Base-by-base conservation (phyloP, 2,329 filamentous ascomycete species). In the Botryotinia convoluta region DNA sequence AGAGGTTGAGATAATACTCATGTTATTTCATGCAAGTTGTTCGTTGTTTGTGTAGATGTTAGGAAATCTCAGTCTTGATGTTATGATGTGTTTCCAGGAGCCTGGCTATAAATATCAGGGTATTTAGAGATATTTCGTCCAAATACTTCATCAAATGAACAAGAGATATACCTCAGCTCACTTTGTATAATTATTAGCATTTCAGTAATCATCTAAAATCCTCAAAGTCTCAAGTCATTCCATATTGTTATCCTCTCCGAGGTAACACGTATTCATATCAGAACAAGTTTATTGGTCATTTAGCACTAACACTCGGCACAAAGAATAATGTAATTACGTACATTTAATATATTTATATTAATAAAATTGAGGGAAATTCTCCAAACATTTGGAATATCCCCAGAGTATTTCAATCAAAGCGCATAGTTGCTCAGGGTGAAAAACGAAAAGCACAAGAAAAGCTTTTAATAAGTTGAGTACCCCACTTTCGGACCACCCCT, bases 91-190 rank as follows among this genome's bases (percentile, higher is more conserved):
- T 45, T 45, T 22, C 20, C 20, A 26, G 22, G 10, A n/a, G 48
- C 26, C 4, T 26, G 12, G 22, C 5, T 5, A 1, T 51, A 26
- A 2, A 51, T 12, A 14, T 2, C 0, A n/a, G 48, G 1, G 4
- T 10, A 12, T 14, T 26, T n/a, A 5, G 22, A 9, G 48, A 10
- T 45, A 5, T 51, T n/a, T n/a, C 22, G 22, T 5, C 0, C 8
- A 26, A 5, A 26, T 4, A 26, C 48, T 51, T 10, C 22, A 26
- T 26, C 3, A n/a, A 51, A 51, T 51, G 22, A 51, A 12, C 10
- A 0, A n/a, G 26, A 2, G 10, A 45, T 1, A 45, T 4, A 3
- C 20, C 20, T 45, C 7, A 8, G 44, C 20, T 45, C 8, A 10
- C 3, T 9, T 22, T 22, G 20, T 4, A 42, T 12, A 14, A 42